These are phyloP conservation scores for Voacanga thouarsii DNA, from an alignment of 257 asterid genomes.

Conservation along the genomic window DNA sequence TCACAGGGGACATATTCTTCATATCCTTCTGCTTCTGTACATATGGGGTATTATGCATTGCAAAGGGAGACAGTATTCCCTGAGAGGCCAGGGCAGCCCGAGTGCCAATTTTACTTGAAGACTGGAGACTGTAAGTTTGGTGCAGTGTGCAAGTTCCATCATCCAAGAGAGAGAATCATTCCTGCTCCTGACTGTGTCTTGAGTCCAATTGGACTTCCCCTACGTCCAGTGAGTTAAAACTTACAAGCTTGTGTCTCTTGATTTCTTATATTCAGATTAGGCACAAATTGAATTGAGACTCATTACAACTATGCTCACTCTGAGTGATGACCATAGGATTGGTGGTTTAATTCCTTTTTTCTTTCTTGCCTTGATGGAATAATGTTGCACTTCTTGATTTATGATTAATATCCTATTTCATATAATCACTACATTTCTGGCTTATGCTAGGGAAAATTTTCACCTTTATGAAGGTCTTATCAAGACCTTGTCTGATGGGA, in stretches of 20 bases:
- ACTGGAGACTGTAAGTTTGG: constrained; percentile 98
- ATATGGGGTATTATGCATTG: constrained; percentile 65
- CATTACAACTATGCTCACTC: neutral
- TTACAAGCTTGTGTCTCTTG: constrained; percentile 1
- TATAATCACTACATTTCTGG: neutral
- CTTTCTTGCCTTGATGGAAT: neutral
- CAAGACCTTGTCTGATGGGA: neutral
- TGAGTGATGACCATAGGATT: neutral
- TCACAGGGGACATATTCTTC: constrained; percentile 49
- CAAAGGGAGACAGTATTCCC: constrained; percentile 85
- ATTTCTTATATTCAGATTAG: neutral
- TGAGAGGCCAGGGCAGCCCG: constrained; percentile 94
- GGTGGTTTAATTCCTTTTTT: neutral
- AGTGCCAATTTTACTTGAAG: constrained; percentile 94
- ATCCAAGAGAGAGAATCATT: constrained; percentile 75
- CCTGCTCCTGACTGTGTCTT: constrained; percentile 88
- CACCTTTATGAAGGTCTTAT: neutral
- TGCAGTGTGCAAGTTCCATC: constrained; percentile 90
- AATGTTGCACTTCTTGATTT: neutral
- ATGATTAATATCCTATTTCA: neutral
- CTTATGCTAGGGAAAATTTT: too few species aligned
- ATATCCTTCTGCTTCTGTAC: constrained; percentile 55
- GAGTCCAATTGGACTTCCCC: constrained; percentile 91
- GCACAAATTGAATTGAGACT: neutral
- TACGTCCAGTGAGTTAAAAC: constrained; percentile 73